phyloP scores from a whole-genome alignment of 2,329 filamentous ascomycete genomes.

The Penicillium sp. region DNA sequence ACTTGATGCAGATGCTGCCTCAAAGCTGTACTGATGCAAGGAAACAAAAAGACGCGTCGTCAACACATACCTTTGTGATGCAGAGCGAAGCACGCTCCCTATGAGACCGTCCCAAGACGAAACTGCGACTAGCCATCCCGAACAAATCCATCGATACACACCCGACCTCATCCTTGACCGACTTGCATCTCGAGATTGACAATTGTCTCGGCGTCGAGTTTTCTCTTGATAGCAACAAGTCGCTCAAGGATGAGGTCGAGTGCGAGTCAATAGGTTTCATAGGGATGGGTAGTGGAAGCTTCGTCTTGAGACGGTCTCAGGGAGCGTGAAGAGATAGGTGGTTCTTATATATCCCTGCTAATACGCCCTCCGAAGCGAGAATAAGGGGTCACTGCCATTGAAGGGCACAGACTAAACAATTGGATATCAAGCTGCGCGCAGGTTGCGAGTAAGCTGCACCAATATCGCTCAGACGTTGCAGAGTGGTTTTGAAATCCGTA shows the following conservation, averaged over 20 bases:
- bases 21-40: neutral
- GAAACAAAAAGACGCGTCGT: neutral
- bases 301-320: too few species aligned
- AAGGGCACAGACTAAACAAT: neutral
- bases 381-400: neutral
- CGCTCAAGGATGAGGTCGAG: too few species aligned
- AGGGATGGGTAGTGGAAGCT: too few species aligned
- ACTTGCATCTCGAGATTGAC: too few species aligned
- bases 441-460: neutral
- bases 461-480: neutral
- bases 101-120: too few species aligned
- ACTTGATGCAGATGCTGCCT: slow-evolving; percentile 18
- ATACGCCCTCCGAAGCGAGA: neutral
- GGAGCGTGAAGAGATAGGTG: too few species aligned
- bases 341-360: neutral
- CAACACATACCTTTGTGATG: slow-evolving; percentile 1
- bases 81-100: neutral
- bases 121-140: too few species aligned
- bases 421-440: neutral
- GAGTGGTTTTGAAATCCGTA: neutral
- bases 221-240: too few species aligned
- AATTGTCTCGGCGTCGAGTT: too few species aligned
- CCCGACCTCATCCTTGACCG: too few species aligned
- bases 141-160: too few species aligned
- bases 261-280: too few species aligned